phyloP scores from a whole-genome alignment of 495 filamentous ascomycete species.

The Amphirosellinia nigrospora region DNA sequence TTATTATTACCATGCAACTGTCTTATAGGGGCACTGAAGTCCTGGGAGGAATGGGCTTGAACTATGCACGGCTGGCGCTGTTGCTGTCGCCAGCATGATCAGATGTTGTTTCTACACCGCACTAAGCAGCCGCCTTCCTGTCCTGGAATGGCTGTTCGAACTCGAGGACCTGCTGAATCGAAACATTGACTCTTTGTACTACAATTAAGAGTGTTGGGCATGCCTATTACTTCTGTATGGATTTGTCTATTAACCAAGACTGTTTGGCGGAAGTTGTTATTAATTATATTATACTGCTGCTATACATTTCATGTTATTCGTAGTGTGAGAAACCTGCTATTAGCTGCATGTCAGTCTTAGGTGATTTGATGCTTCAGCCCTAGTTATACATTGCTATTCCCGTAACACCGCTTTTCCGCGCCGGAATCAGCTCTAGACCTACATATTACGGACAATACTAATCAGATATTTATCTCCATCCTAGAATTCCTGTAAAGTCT shows the following conservation, averaged over 20 bases:
- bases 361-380: not conserved
- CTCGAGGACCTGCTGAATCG: not conserved
- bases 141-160: not conserved
- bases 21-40: not conserved
- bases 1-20: not conserved
- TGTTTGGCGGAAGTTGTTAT: not conserved
- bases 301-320: not conserved
- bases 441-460: no score
- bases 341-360: conserved; percentile 4
- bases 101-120: not conserved
- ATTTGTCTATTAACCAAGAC: not conserved
- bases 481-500: not conserved
- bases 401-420: not conserved
- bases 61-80: not conserved
- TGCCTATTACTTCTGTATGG: not conserved
- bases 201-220: not conserved
- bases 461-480: not conserved
- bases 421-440: no score
- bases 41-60: not conserved
- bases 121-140: conserved; percentile 13
- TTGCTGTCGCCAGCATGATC: conserved; percentile 22
- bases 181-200: not conserved
- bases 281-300: not conserved
- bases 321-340: not conserved
- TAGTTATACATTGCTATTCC: not conserved